phyloP scores from a whole-genome alignment of 2,329 filamentous ascomycete species.

The Xylaria sp. region DNA sequence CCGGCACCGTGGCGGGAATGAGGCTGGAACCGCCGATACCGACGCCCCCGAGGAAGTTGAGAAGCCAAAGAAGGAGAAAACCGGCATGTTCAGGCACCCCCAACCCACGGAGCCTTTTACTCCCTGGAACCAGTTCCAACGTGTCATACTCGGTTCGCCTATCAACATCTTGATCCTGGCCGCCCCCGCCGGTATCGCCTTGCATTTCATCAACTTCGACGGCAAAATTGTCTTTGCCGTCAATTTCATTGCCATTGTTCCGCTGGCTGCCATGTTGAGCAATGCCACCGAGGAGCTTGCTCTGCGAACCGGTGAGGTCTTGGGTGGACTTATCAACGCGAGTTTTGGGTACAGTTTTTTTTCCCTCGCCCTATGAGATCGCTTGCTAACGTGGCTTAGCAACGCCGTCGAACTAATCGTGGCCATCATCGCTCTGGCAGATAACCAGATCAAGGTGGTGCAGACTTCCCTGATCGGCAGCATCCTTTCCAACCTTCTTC shows the following conservation, averaged over 20 bases:
- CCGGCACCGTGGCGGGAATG: conserved; percentile 20
- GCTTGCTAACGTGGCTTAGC: conserved; percentile 39
- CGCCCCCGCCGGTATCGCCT: conserved; percentile 77
- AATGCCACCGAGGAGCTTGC: conserved; percentile 92
- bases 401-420: conserved; percentile 92
- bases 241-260: conserved; percentile 93
- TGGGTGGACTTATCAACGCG: conserved; percentile 88
- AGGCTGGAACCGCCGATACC: conserved; percentile 11
- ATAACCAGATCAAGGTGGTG: conserved; percentile 79
- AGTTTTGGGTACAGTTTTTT: conserved; percentile 74
- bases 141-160: conserved; percentile 80
- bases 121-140: conserved; percentile 66
- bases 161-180: conserved; percentile 81
- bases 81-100: conserved; percentile 48
- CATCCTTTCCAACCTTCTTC: conserved; percentile 86
- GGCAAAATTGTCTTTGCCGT: conserved; percentile 69
- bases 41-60: conserved; percentile 32
- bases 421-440: conserved; percentile 76
- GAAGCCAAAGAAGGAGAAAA: conserved; percentile 46
- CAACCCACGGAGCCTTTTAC: conserved; percentile 61
- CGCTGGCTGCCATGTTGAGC: conserved; percentile 81
- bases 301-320: conserved; percentile 76
- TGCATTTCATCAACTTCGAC: conserved; percentile 63
- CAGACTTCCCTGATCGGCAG: conserved; percentile 91
- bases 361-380: not conserved